These are phyloP conservation scores for Corymbia maculata DNA, from an alignment of 345 rosid species.

Conservation along the genomic window DNA sequence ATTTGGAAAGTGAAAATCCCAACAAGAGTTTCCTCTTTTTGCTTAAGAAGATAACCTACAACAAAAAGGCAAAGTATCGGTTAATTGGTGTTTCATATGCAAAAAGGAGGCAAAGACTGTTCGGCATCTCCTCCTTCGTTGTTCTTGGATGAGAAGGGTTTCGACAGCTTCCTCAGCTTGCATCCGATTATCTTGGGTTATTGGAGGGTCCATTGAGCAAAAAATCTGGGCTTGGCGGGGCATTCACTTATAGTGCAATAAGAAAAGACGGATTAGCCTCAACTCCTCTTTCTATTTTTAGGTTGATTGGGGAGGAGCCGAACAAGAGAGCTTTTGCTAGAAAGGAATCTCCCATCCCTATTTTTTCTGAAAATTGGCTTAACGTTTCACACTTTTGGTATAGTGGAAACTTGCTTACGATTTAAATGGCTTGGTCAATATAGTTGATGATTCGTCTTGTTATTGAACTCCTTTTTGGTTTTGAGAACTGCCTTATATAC, in stretches of 20 bases:
- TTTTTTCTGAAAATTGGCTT: neutral
- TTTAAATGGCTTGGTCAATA: neutral
- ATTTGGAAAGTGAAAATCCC: neutral
- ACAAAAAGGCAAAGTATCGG: neutral
- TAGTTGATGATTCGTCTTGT: neutral
- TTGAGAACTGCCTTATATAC: neutral
- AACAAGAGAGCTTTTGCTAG: neutral
- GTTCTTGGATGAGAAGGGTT: neutral
- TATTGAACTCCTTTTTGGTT: neutral
- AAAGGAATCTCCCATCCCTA: neutral
- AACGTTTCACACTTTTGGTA: neutral
- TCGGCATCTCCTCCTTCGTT: neutral
- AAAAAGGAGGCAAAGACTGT: neutral
- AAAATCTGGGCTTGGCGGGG: neutral
- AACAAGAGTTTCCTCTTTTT: neutral
- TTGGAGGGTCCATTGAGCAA: neutral
- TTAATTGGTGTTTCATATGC: neutral
- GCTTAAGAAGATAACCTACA: neutral
- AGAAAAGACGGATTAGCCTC: neutral
- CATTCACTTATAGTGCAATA: neutral
- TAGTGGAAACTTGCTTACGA: neutral
- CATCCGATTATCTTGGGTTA: neutral
- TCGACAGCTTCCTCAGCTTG: neutral
- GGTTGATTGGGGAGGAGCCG: neutral
- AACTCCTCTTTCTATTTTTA: neutral